phyloP scores from a whole-genome alignment of 306 rosid genomes.

The Vachellia collinsii region DNA sequence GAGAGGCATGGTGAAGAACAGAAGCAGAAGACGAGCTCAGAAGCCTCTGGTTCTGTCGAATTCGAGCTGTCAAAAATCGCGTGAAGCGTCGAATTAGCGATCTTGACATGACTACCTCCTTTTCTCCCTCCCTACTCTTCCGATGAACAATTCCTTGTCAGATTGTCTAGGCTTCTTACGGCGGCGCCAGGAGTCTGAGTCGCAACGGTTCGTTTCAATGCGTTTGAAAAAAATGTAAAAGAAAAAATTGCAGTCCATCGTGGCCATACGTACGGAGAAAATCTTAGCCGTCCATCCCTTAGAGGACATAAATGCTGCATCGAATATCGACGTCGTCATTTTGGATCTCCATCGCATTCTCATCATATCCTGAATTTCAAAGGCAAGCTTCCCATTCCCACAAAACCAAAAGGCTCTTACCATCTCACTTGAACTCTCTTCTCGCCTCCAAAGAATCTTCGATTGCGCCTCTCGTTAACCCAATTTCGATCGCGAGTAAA shows the following conservation, averaged over 20 bases:
- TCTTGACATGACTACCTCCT: constrained; percentile 34
- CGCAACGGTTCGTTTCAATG: background rate
- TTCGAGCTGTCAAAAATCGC: constrained; percentile 45
- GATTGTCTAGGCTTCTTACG: background rate
- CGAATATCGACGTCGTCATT: background rate
- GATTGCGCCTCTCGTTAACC: background rate
- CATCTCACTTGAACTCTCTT: background rate
- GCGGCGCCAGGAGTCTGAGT: background rate
- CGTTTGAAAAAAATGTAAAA: no score
- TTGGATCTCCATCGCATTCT: background rate
- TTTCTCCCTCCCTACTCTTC: background rate
- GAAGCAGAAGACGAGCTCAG: constrained; percentile 54
- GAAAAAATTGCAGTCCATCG: background rate
- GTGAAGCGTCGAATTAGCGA: constrained; percentile 50
- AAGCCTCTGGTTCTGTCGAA: constrained; percentile 61
- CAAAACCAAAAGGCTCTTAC: background rate
- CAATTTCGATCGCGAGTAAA: background rate
- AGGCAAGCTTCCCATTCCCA: background rate
- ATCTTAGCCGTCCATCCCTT: background rate
- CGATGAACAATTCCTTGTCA: constrained; percentile 10
- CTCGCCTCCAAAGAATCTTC: background rate
- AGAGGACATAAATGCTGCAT: background rate
- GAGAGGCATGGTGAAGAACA: constrained; percentile 47
- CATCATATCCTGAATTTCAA: background rate
- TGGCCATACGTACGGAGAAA: background rate